phyloP scores from a whole-genome alignment of 2,329 filamentous ascomycete genomes.

The Trichoderma asperellum region DNA sequence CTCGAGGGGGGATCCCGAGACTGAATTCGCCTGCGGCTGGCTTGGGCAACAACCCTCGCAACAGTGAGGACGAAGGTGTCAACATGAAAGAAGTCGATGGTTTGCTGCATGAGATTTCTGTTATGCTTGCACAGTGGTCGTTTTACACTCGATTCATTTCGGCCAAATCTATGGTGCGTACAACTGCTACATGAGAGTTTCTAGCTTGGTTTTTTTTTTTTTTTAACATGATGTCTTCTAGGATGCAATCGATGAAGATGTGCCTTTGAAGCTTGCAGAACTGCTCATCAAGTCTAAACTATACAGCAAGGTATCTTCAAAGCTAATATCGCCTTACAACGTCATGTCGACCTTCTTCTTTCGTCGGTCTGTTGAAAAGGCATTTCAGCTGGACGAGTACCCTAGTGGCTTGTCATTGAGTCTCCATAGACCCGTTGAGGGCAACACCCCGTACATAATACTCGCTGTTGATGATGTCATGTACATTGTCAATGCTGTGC shows the following conservation, averaged over 20 bases:
- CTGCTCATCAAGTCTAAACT: constrained; percentile 81
- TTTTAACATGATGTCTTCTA: constrained; percentile 37
- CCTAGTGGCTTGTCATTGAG: constrained; percentile 80
- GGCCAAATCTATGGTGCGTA: constrained; percentile 77
- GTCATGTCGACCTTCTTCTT: constrained; percentile 96
- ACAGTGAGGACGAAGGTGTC: constrained; percentile 86
- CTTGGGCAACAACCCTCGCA: constrained; percentile 56
- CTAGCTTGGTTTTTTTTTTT: background rate
- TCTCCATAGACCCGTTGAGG: constrained; percentile 69
- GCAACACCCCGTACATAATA: constrained; percentile 87
- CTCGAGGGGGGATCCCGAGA: constrained; percentile 65
- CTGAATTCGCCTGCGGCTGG: constrained; percentile 76
- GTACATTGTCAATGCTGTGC: constrained; percentile 95
- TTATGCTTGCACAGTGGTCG: constrained; percentile 94
- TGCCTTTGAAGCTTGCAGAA: constrained; percentile 67
- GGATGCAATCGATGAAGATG: constrained; percentile 58
- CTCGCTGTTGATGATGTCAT: constrained; percentile 97
- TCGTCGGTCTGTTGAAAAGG: constrained; percentile 92
- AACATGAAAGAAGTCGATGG: constrained; percentile 97
- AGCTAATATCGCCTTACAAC: constrained; percentile 81
- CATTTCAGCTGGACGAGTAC: constrained; percentile 92
- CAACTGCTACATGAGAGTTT: background rate
- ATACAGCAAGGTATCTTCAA: constrained; percentile 73
- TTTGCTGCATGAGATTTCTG: constrained; percentile 80
- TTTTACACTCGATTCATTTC: constrained; percentile 88